Evolutionary conservation across 208 protist species (phyloP), one percentile per base, ranked within the genome.

Genomic region (Wallacemonas rigidus): DNA sequence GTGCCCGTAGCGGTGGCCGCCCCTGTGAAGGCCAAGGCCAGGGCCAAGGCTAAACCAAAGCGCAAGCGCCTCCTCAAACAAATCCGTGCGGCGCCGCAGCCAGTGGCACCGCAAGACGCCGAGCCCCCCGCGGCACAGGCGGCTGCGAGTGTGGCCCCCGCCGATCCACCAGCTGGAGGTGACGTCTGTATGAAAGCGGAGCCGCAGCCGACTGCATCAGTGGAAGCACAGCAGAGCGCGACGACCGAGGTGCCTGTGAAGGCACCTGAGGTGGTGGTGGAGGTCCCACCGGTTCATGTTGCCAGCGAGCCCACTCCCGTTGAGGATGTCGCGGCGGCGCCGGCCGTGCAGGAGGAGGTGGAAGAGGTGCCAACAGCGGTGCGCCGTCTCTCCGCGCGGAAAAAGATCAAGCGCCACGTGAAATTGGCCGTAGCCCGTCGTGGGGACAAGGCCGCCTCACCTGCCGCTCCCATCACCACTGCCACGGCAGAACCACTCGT

Each of bases 91-190:
- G 26, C 26, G 26, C 26, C 26, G 26, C 26, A 26, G 26, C 26
- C 75, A 2, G 44, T 80, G 14, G 54, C 72, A 47, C 45, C 47
- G 7, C 51, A 62, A 35, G 56, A 58, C 39, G 50, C 9, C 48
- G 48, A 38, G 40, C 14, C 71, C 45, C 64, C 71, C 6, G 64
- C 45, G 9, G 48, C 15, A 15, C 48, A 9, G 15, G 15, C 9
- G 15, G 48, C 48, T 53, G 48, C 48, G 48, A 15, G 15, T 9
- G 1, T 15, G 48, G 11, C 48, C 48, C 15, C 48, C 15, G 48
- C 48, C 15, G 48, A n/a, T 53, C 11, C 9, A 53, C 9, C 48
- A 9, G 48, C 26, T 26, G 26, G 26, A 26, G 26, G 26, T 26
- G 26, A 26, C 26, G 26, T 26, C 26, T 0, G 26, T 26, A 26